phyloP scores from a whole-genome alignment of 306 rosid genomes.

The Lathyrus oleraceus region DNA sequence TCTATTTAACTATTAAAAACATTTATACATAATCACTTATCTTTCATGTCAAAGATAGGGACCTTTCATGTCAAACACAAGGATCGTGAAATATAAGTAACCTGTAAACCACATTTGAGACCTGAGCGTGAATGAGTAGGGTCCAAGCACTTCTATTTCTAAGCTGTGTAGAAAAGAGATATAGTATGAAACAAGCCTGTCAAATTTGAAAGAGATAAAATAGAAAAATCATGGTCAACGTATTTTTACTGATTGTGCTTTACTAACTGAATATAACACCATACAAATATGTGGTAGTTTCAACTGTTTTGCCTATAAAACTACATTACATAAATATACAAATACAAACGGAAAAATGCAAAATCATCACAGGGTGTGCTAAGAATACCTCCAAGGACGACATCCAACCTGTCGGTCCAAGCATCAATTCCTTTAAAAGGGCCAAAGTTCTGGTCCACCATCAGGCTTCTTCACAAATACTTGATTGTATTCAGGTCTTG shows the following conservation, averaged over 20 bases:
- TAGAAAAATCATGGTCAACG: background rate
- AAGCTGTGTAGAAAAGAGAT: background rate
- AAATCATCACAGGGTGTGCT: background rate
- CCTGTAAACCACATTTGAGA: conserved; percentile 15
- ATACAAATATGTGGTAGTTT: conserved; percentile 27
- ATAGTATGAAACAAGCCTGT: background rate
- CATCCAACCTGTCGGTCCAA: conserved; percentile 8
- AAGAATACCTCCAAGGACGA: background rate
- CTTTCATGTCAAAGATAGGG: background rate
- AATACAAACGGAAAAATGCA: conserved; percentile 11
- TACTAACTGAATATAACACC: conserved; percentile 14
- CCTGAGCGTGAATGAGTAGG: background rate
- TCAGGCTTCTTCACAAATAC: conserved; percentile 78
- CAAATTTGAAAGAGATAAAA: background rate
- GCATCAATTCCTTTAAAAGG: conserved; percentile 42
- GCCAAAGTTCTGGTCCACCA: conserved; percentile 66
- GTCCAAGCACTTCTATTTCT: background rate
- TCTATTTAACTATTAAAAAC: too few species aligned
- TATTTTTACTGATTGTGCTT: conserved; percentile 20
- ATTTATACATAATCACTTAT: background rate
- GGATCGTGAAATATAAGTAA: background rate
- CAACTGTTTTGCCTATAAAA: conserved; percentile 10
- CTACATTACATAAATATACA: conserved; percentile 32
- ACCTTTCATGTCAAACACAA: background rate
- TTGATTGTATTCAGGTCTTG: conserved; percentile 89